These are phyloP conservation scores for Inonotus hispidus DNA, from an alignment of 1,284 basidiomycete species.

Conservation along the genomic window DNA sequence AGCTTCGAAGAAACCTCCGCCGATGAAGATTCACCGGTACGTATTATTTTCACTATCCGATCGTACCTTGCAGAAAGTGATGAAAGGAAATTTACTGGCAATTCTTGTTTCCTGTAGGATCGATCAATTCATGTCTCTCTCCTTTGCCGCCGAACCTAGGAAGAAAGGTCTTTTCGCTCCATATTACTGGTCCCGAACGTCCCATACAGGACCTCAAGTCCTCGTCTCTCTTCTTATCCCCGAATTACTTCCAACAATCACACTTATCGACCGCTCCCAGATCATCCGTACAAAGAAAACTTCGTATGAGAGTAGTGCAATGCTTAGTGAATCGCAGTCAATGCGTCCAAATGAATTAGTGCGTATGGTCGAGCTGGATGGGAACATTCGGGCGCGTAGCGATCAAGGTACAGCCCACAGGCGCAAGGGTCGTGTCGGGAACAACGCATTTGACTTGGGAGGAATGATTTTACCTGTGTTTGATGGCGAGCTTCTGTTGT, in stretches of 20 bases:
- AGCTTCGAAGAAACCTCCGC: slow-evolving; percentile 25
- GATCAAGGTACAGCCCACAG: not conserved
- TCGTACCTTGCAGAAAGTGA: not conserved
- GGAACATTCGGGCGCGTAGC: slow-evolving; percentile 15
- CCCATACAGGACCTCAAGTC: slow-evolving; percentile 36
- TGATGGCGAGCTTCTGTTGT: slow-evolving; percentile 65
- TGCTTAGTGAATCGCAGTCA: slow-evolving; percentile 42
- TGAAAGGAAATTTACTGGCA: slow-evolving; percentile 1
- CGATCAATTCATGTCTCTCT: slow-evolving; percentile 73
- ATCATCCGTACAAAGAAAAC: slow-evolving; percentile 41
- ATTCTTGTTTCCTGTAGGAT: slow-evolving; percentile 40
- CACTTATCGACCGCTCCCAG: slow-evolving; percentile 59
- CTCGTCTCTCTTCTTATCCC: slow-evolving; percentile 69
- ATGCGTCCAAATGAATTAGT: slow-evolving; percentile 38
- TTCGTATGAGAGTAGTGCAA: slow-evolving; percentile 12
- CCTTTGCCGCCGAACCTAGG: slow-evolving; percentile 66
- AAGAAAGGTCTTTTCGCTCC: slow-evolving; percentile 68
- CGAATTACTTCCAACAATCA: slow-evolving; percentile 61
- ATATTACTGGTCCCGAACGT: slow-evolving; percentile 59
- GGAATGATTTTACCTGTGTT: slow-evolving; percentile 69
- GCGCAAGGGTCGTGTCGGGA: slow-evolving; percentile 15
- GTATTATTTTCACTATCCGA: slow-evolving; percentile 21
- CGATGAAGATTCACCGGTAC: slow-evolving; percentile 56
- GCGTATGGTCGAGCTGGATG: slow-evolving; percentile 20
- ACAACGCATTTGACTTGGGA: slow-evolving; percentile 40